Evolutionary conservation across 305 asterid species (phyloP).

Genomic region (Rubia occidens): DNA sequence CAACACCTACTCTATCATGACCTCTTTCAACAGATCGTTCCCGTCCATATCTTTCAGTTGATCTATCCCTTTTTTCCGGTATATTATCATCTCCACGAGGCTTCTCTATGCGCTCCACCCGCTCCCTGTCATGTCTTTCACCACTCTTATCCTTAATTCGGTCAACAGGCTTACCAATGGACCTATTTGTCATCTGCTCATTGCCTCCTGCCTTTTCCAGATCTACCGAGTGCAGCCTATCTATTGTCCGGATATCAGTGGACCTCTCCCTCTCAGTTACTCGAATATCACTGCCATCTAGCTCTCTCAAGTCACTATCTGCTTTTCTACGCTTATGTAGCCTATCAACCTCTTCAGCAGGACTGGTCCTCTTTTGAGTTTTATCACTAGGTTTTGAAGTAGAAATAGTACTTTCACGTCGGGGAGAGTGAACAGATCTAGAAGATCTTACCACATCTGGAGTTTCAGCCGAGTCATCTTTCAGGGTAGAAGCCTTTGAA

Average conservation of each 20-base stretch:
- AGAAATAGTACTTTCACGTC: constrained; percentile 45
- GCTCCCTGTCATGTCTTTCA: constrained; percentile 79
- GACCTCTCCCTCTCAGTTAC: constrained; percentile 66
- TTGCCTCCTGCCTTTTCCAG: constrained; percentile 52
- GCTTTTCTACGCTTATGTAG: constrained; percentile 81
- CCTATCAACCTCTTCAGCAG: constrained; percentile 74
- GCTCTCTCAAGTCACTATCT: constrained; percentile 62
- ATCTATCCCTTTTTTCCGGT: constrained; percentile 85
- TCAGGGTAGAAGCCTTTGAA: constrained; percentile 41
- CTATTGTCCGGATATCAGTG: constrained; percentile 42
- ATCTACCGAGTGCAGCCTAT: constrained; percentile 43
- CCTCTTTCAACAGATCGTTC: constrained; percentile 83
- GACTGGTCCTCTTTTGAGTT: constrained; percentile 74
- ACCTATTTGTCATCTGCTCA: constrained; percentile 50
- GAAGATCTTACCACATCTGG: constrained; percentile 49
- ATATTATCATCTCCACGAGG: constrained; percentile 63
- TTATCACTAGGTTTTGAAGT: constrained; percentile 53
- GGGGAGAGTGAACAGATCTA: constrained; percentile 65
- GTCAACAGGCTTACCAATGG: constrained; percentile 51
- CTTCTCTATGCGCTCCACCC: constrained; percentile 69
- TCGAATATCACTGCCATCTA: constrained; percentile 56
- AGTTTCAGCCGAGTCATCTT: constrained; percentile 58
- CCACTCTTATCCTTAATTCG: constrained; percentile 72
- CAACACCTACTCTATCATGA: constrained; percentile 71
- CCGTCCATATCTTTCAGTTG: constrained; percentile 75